These are phyloP conservation scores for Lepidium africanum DNA, from an alignment of 345 rosid genomes.

Conservation along the genomic window DNA sequence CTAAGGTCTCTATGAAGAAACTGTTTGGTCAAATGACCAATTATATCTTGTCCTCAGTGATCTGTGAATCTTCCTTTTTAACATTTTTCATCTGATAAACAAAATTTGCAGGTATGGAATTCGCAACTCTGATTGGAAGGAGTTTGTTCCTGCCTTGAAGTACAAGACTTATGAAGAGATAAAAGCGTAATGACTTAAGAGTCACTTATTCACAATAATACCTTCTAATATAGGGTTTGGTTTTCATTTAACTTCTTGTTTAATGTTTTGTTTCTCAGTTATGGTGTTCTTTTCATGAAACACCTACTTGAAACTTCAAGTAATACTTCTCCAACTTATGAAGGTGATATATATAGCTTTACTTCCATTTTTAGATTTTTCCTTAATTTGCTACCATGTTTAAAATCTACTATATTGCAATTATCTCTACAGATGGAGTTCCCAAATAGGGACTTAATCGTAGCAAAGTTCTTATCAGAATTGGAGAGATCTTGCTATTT, in stretches of 20 bases:
- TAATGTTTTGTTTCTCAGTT: slow-evolving; percentile 34
- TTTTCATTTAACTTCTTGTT: background rate
- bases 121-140: slow-evolving; percentile 72
- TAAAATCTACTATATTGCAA: background rate
- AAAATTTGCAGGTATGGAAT: slow-evolving; percentile 60
- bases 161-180: slow-evolving; percentile 68
- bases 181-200: slow-evolving; percentile 38
- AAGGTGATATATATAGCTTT: slow-evolving; percentile 36
- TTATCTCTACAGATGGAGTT: slow-evolving; percentile 61
- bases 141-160: slow-evolving; percentile 48
- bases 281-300: slow-evolving; percentile 50
- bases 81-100: background rate
- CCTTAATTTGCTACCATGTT: background rate
- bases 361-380: background rate
- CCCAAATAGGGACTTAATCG: slow-evolving; percentile 68
- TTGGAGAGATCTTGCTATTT: slow-evolving; percentile 46
- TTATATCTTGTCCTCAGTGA: no score
- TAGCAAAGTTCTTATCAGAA: slow-evolving; percentile 52
- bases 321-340: slow-evolving; percentile 38
- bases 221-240: background rate
- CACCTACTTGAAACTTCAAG: slow-evolving; percentile 50
- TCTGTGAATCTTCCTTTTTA: no score
- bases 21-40: no score
- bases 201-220: background rate
- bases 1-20: no score